Evolutionary conservation across 768 basidiomycete species (phyloP).

Genomic region (Cubamyces lactineus): DNA sequence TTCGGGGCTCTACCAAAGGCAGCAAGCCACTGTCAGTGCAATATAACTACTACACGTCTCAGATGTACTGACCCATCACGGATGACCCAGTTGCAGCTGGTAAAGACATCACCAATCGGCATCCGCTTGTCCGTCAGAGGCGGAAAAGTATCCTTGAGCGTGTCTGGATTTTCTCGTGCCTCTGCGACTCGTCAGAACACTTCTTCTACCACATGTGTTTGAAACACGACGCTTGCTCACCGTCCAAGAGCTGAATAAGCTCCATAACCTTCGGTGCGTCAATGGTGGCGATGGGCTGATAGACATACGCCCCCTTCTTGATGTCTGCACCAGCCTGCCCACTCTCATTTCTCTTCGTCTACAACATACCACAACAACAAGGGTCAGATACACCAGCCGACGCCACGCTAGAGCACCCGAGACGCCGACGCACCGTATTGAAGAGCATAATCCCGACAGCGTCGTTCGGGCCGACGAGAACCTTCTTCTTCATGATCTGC

Average conservation of each 20-base stretch:
- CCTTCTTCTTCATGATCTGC: conserved; percentile 89
- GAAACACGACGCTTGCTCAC: conserved; percentile 42
- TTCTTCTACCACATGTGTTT: neutral
- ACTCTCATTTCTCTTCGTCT: conserved; percentile 42
- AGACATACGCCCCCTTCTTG: conserved; percentile 70
- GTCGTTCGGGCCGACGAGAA: conserved; percentile 86
- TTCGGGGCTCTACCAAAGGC: conserved; percentile 66
- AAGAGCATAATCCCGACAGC: conserved; percentile 89
- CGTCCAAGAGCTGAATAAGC: conserved; percentile 75
- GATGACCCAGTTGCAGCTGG: conserved; percentile 86
- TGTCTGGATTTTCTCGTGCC: conserved; percentile 63
- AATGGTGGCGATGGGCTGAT: conserved; percentile 76
- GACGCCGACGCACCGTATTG: conserved; percentile 79
- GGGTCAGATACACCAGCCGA: neutral
- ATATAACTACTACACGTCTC: neutral
- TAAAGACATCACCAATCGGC: conserved; percentile 89
- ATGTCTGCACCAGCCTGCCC: conserved; percentile 54
- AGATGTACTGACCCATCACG: conserved; percentile 71
- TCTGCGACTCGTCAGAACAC: conserved; percentile 43
- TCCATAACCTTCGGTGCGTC: conserved; percentile 83
- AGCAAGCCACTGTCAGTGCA: neutral
- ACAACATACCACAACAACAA: neutral
- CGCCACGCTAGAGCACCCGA: neutral
- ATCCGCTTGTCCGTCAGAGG: conserved; percentile 60
- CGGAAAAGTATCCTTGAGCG: conserved; percentile 62